phyloP scores from a whole-genome alignment of 192 early-diverging fungal species.

The Gonapodya prolifera region DNA sequence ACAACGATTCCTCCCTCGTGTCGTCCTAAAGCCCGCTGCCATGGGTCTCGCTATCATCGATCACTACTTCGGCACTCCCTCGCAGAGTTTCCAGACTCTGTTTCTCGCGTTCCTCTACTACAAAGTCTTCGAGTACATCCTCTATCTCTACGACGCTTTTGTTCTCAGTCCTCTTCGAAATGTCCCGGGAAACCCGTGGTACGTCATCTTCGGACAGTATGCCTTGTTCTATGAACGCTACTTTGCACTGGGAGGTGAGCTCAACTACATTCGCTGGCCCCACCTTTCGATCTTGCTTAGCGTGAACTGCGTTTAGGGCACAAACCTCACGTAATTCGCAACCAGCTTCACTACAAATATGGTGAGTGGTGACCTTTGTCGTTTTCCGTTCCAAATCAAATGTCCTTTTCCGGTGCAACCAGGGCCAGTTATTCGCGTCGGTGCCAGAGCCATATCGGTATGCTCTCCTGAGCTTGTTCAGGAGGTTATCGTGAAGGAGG shows the following conservation, averaged over 20 bases:
- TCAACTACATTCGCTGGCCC: not conserved
- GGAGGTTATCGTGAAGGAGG: not conserved
- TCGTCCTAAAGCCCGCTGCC: not conserved
- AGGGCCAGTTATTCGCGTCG: not conserved
- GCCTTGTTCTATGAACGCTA: not conserved
- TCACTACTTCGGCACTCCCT: not conserved
- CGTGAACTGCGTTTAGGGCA: too few species aligned
- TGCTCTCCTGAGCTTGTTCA: not conserved
- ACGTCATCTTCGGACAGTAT: conserved; percentile 2
- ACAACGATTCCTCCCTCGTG: too few species aligned
- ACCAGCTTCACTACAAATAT: conserved; percentile 4
- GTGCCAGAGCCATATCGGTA: not conserved
- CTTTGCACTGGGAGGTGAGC: not conserved
- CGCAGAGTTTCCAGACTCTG: not conserved
- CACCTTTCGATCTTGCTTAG: too few species aligned
- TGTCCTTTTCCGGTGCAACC: too few species aligned
- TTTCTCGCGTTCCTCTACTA: not conserved
- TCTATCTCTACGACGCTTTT: not conserved
- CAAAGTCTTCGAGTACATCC: not conserved
- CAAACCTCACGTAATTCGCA: not conserved
- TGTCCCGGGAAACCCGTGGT: not conserved
- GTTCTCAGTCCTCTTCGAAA: not conserved
- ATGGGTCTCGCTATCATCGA: not conserved
- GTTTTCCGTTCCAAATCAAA: too few species aligned
- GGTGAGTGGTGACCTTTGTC: too few species aligned